Percentiles rank a stretch among this genome's conserved stretches.
These are phyloP conservation scores for Phialophora macrospora DNA, from an alignment of 2,329 filamentous ascomycete species.

Conservation along the genomic window DNA sequence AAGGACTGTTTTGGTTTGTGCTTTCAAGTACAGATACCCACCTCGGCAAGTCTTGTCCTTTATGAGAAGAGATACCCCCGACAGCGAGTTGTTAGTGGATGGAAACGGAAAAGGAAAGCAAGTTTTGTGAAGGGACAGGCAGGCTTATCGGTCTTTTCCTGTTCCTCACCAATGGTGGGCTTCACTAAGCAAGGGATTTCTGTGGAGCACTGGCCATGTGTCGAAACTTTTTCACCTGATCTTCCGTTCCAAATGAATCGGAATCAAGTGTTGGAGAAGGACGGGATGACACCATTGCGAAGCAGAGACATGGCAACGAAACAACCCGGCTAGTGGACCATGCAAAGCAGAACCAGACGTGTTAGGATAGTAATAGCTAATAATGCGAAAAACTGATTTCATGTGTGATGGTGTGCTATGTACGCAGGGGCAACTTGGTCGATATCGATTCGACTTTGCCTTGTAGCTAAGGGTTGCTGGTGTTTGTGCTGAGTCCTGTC, in stretches of 20 bases:
- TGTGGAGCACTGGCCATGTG: constrained; percentile 13
- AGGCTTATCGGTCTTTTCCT: constrained; percentile 30
- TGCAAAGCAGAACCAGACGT: constrained; percentile 21
- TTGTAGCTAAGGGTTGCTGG: neutral
- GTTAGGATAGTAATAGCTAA: constrained; percentile 36
- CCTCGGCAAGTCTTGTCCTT: constrained; percentile 38
- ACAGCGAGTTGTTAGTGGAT: constrained; percentile 31
- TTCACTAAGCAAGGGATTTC: constrained; percentile 18
- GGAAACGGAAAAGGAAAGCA: constrained; percentile 21
- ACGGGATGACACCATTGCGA: constrained; percentile 6
- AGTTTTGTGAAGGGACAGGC: neutral
- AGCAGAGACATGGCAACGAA: constrained; percentile 20
- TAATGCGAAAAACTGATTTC: constrained; percentile 20
- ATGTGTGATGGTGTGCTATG: neutral
- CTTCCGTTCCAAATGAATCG: constrained; percentile 1
- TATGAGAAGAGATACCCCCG: constrained; percentile 37
- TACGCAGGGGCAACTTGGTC: neutral
- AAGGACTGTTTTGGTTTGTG: constrained; percentile 25
- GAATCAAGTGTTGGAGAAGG: neutral
- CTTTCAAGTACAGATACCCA: constrained; percentile 37
- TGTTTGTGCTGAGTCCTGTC: no score
- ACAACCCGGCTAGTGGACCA: constrained; percentile 21
- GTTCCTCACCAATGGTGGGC: constrained; percentile 8
- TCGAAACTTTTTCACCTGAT: constrained; percentile 13
- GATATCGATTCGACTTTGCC: neutral